Base-by-base conservation (phyloP, 805 yeast species). In the Ogataea allantospora region DNA sequence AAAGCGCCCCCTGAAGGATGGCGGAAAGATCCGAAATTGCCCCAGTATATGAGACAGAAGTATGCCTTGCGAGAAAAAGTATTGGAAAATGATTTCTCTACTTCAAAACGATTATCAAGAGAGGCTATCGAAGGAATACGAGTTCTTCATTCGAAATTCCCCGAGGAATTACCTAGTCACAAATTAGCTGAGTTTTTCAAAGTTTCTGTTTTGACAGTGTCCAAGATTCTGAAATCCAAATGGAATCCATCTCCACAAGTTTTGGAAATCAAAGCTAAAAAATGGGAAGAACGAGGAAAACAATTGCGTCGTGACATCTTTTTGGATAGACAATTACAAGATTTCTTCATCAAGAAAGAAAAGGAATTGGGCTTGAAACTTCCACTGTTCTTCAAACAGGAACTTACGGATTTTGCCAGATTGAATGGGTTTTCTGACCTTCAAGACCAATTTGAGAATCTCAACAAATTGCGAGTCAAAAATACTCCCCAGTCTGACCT, bases 151-250 rank as follows among this genome's bases (percentile, higher is more conserved):
- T 60, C 60, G 10, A 65, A 71, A 38, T 60, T 67, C 44, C 96
- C 96, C 0, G 68, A 73, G n/a, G 62, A 58, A 15, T 46, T 84
- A 35, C 75, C 73, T 4, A 71, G 81, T 2, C 63, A 65, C 3
- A 81, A 77, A 28, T 57, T 89, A 5, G 82, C 88, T 0, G 66
- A 72, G 21, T 73, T 72, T 53, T 88, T 83, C 60, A 66, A 73
- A 33, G 71, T 87, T 5, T 83, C 93, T 1, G 91, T 95, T 1
- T 95, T 88, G 48, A 85, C 89, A 0, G 74, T 88, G 2, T 67
- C 95, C 42, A 73, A 95, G 46, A 87, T 89, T 13, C 57, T 89
- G 47, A 80, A 77, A 55, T 80, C 91, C 5, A 77, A 71, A 25
- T 89, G 95, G 95, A 62, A 57, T 12, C 95, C 96, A 0, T 67